Evolutionary conservation across 371 early-diverging fungal species (phyloP).

Genomic region (Mortierella sp.): DNA sequence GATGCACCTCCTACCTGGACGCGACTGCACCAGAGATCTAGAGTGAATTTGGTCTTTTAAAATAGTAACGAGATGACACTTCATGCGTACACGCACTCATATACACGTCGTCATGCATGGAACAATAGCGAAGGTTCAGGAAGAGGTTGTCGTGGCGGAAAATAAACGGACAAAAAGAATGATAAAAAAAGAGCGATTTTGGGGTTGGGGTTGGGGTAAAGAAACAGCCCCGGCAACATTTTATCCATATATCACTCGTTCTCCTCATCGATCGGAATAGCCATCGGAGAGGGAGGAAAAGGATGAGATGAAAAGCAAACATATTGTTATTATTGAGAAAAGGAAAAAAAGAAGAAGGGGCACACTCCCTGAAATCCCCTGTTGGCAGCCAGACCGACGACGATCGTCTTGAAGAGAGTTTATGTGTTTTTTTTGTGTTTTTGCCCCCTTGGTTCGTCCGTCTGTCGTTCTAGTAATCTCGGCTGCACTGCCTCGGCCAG

Average conservation of each 20-base stretch:
- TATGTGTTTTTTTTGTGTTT: neutral
- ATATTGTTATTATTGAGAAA: neutral
- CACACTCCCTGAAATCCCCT: neutral
- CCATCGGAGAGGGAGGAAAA: neutral
- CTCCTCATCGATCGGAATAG: neutral
- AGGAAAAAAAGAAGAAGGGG: neutral
- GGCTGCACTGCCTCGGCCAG: neutral
- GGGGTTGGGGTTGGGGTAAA: neutral
- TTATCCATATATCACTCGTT: neutral
- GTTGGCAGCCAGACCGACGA: neutral
- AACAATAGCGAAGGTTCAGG: neutral
- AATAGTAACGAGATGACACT: neutral
- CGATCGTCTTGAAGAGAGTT: neutral
- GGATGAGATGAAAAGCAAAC: neutral
- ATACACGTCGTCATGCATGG: neutral
- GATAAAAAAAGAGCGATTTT: too few relatives aligned
- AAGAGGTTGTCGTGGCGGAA: neutral
- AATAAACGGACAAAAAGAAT: neutral
- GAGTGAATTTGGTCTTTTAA: neutral
- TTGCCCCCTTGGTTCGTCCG: neutral
- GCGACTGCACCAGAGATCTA: too few relatives aligned
- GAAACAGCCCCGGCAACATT: conserved; percentile 14
- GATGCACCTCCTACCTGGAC: too few relatives aligned
- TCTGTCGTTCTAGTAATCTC: neutral
- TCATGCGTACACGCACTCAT: neutral